Evolutionary conservation across 495 filamentous ascomycete genomes (phyloP).

Genomic region (Lophiotrema nucula): DNA sequence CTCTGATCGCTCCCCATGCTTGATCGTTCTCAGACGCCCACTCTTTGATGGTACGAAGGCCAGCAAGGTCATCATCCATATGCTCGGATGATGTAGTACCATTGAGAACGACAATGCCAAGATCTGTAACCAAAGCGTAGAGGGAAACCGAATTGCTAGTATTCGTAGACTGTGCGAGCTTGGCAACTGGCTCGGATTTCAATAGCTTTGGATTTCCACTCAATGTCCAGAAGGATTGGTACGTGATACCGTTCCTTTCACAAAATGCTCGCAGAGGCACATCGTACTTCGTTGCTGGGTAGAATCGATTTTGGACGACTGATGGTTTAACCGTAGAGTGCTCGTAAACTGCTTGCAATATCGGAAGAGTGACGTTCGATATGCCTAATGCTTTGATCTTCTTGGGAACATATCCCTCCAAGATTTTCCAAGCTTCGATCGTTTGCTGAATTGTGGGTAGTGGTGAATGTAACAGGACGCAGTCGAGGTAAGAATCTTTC

Average conservation of each 20-base stretch:
- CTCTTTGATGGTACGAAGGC: slow-evolving; percentile 49
- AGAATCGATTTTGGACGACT: slow-evolving; percentile 76
- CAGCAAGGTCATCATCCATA: slow-evolving; percentile 67
- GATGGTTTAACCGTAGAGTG: slow-evolving; percentile 53
- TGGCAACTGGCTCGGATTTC: slow-evolving; percentile 50
- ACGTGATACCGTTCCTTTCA: slow-evolving; percentile 56
- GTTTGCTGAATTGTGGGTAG: slow-evolving; percentile 58
- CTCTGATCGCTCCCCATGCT: slow-evolving; percentile 6
- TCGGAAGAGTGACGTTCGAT: slow-evolving; percentile 60
- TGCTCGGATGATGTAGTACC: slow-evolving; percentile 63
- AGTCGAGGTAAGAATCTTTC: slow-evolving; percentile 64
- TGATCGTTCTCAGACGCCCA: slow-evolving; percentile 32
- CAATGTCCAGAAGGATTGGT: slow-evolving; percentile 80
- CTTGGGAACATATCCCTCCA: slow-evolving; percentile 64
- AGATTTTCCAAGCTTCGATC: slow-evolving; percentile 60
- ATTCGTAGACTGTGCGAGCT: slow-evolving; percentile 47
- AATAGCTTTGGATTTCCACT: slow-evolving; percentile 66
- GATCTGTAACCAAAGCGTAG: slow-evolving; percentile 64
- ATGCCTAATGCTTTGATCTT: slow-evolving; percentile 67
- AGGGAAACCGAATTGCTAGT: slow-evolving; percentile 58
- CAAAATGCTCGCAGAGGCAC: slow-evolving; percentile 61
- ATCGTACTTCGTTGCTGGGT: slow-evolving; percentile 60
- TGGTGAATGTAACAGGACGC: slow-evolving; percentile 70
- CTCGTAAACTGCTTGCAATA: slow-evolving; percentile 54
- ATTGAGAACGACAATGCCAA: slow-evolving; percentile 63